Base-by-base conservation (phyloP, 768 basidiomycete species). In the Boletus fagicola region DNA sequence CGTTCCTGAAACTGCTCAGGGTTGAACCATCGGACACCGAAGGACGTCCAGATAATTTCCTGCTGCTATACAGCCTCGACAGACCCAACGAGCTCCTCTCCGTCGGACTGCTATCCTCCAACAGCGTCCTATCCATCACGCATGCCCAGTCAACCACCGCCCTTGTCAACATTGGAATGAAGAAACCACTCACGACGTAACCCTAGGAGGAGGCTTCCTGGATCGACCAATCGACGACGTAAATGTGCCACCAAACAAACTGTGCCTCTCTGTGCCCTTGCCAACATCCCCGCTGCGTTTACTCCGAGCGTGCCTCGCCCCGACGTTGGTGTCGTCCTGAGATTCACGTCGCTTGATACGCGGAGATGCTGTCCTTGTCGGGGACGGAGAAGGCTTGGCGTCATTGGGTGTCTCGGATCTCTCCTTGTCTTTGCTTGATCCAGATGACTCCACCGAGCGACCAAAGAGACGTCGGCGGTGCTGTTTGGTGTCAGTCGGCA, bases 171-270 rank as follows among this genome's bases (percentile, higher is more conserved):
- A 36, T 18, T 2, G 45, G 33, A 26, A 51, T 39, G 13, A 12
- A 51, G 18, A 22, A 40, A 61, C 51, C 42, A 78, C 85, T 65
- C 66, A 87, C 87, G 76, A 65, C 22, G 85, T 82, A 61, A 84
- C 85, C 69, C 82, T 82, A 18, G 91, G 91, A 0, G 92, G 80
- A 1, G 93, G 92, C 70, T 95, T 94, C 62, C 94, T 76, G 42
- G 76, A 74, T 68, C 87, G 87, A 31, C 85, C 82, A 55, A 90
- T 66, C 8, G 84, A 75, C 1, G 83, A 81, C 7, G 74, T 64
- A 59, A 92, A 84, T 4, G 83, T 72, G n/a, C 78, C 80, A 15
- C 90, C 91, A 65, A 97, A 97, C 64, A 96, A 85, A 65, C 92
- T 94, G 58, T 90, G 70, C n/a, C 90, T 76, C 44, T 90, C 87